phyloP scores from a whole-genome alignment of 78 protist genomes.

The Guillardia theta region DNA sequence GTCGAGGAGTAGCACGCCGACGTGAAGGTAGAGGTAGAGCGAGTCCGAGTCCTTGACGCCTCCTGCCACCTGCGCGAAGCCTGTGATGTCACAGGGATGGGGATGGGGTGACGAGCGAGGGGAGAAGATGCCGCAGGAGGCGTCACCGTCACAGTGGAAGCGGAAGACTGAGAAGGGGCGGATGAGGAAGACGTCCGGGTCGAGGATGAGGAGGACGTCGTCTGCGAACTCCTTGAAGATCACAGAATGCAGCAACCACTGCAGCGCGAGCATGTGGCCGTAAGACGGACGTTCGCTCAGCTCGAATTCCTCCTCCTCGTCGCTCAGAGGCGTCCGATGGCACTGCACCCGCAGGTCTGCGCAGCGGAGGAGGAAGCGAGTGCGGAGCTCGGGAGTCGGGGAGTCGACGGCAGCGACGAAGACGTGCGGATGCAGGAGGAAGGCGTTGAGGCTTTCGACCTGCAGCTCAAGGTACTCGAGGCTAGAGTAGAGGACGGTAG shows the following conservation, averaged over 20 bases:
- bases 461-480: too few species aligned
- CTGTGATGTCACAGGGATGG: background rate
- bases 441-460: too few species aligned
- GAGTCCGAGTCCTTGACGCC: background rate
- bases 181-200: background rate
- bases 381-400: too few species aligned
- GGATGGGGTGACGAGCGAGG: background rate
- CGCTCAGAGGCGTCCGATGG: too few species aligned
- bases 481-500: too few species aligned
- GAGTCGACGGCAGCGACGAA: too few species aligned
- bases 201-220: background rate
- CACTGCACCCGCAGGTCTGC: too few species aligned
- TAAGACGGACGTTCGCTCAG: too few species aligned
- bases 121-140: background rate
- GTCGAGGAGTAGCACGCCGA: background rate
- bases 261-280: background rate
- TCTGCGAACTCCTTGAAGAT: background rate
- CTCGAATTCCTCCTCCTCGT: too few species aligned
- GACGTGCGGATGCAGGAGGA: too few species aligned
- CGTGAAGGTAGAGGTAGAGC: background rate
- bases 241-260: background rate
- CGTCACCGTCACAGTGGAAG: background rate
- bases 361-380: background rate
- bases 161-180: background rate
- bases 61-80: background rate